Base-by-base conservation (phyloP, 2,329 filamentous ascomycete species). In the Lasiodiplodia theobromae region DNA sequence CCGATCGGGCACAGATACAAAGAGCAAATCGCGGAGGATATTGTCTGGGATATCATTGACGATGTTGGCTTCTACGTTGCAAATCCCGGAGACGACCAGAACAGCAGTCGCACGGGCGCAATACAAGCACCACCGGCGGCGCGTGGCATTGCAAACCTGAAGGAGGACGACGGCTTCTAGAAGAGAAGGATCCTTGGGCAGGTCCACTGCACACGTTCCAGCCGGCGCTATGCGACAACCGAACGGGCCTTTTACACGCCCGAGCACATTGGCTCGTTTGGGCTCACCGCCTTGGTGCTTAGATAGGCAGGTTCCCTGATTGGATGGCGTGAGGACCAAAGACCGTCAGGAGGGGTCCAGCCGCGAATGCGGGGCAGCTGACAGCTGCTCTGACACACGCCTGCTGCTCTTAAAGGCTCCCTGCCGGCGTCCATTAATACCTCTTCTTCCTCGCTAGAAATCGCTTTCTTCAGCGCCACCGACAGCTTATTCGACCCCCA, bases 1-100 rank as follows among this genome's bases (percentile, higher is more conserved):
- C 84, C 92, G 0, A 83, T 97, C 25, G 87, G 88, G 8, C 92
- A 96, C 70, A 88, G 96, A 38, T 98, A 94, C 79, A 88, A 89
- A 69, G 94, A 99, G 77, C 95, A 98, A 82, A 94, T 99, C 70
- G 94, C 91, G 16, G 96, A 99, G 81, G 96, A 99, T 75, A 85
- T 97, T 28, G 87, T 97, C 37, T 97, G 94, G 78, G 96, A 99
- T 79, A 87, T 99, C 66, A 86, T 98, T 38, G 96, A 99, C 76
- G 96, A 99, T 81, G 92, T 97, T 60, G 94, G 97, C 82, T 96
- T 92, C 81, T 96, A 89, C 90, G 86, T 90, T 78, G 88, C 92
- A 76, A 92, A 93, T 71, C 83, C 83, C 6, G 83, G 82, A 7
- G 67, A 68, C 12, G 58, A 68, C 38, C 38, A 49, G 58, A 68